Percentiles rank a stretch among this genome's conserved stretches.
Evolutionary conservation across 1,284 basidiomycete genomes (phyloP).

Genomic region (Fomitopsis pinicola): DNA sequence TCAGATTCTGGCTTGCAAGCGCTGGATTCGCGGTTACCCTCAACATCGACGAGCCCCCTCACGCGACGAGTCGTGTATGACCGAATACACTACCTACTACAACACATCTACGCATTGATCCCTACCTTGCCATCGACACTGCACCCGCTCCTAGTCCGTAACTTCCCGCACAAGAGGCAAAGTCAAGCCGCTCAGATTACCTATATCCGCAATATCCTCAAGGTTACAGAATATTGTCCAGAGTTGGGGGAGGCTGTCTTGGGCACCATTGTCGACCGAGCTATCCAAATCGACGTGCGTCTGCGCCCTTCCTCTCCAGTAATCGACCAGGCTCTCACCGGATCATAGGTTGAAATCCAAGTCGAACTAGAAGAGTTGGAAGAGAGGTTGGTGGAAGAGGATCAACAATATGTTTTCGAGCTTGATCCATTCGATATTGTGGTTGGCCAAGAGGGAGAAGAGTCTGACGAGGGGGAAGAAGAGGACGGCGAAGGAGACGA

Average conservation of each 20-base stretch:
- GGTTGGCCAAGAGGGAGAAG: constrained; percentile 67
- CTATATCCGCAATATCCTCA: constrained; percentile 89
- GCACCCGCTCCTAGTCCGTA: constrained; percentile 76
- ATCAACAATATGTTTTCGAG: constrained; percentile 66
- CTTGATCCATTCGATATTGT: constrained; percentile 82
- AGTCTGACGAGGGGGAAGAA: constrained; percentile 54
- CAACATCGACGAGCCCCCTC: constrained; percentile 63
- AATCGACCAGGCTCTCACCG: constrained; percentile 5
- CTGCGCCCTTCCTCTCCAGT: not conserved
- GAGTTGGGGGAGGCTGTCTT: constrained; percentile 86
- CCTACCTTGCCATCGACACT: constrained; percentile 87
- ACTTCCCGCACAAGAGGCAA: constrained; percentile 95
- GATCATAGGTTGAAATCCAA: constrained; percentile 87
- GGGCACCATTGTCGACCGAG: constrained; percentile 83
- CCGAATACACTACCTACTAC: constrained; percentile 81
- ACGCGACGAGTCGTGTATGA: constrained; percentile 85
- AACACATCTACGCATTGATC: constrained; percentile 82
- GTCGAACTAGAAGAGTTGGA: constrained; percentile 93
- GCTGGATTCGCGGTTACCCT: constrained; percentile 49
- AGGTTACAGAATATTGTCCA: constrained; percentile 85
- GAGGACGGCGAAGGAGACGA: constrained; percentile 43
- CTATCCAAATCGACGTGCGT: constrained; percentile 92
- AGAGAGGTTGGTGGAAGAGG: constrained; percentile 52
- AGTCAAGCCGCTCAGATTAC: constrained; percentile 78
- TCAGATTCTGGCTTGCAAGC: constrained; percentile 69